A percentile compares a stretch with the other conserved stretches of the same genome.
Conservation (phyloP, 1,284 basidiomycete genomes). For the Apiotrichum sp. region DNA sequence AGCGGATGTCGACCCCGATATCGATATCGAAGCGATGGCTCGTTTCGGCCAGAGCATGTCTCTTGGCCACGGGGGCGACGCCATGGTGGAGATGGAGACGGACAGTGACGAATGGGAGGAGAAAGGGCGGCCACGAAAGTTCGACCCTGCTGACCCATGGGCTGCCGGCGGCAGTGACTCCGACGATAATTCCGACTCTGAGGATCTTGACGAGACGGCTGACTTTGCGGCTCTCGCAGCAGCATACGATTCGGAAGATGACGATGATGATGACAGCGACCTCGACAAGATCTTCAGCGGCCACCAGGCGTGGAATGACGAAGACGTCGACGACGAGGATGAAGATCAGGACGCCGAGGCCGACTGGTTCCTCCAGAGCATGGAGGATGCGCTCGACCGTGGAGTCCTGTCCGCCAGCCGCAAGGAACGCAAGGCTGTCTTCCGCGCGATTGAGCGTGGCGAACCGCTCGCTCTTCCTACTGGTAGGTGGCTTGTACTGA, state of each 20-base stretch:
- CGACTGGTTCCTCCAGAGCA: constrained; percentile 14
- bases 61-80: constrained; percentile 7
- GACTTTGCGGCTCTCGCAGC: constrained; percentile 14
- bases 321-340: constrained; percentile 15
- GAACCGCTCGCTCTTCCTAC: constrained; percentile 41
- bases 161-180: constrained; percentile 11
- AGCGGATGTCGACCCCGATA: constrained; percentile 23
- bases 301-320: constrained; percentile 13
- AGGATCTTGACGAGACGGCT: constrained; percentile 1
- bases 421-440: constrained; percentile 57
- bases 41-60: constrained; percentile 24
- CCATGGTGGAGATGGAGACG: constrained; percentile 10
- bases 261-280: constrained; percentile 16
- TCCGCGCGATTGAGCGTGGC: constrained; percentile 60
- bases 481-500: constrained; percentile 19
- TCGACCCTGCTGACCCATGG: neutral
- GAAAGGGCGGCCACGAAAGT: constrained; percentile 5
- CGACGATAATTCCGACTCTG: constrained; percentile 4
- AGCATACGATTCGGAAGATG: constrained; percentile 15
- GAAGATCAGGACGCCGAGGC: constrained; percentile 17
- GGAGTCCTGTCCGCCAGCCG: constrained; percentile 49
- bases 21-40: constrained; percentile 26
- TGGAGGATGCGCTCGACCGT: constrained; percentile 53
- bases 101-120: constrained; percentile 19
- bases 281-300: constrained; percentile 9